Conservation (phyloP, 2,329 filamentous ascomycete species). For the Tolypocladium endophyticum region DNA sequence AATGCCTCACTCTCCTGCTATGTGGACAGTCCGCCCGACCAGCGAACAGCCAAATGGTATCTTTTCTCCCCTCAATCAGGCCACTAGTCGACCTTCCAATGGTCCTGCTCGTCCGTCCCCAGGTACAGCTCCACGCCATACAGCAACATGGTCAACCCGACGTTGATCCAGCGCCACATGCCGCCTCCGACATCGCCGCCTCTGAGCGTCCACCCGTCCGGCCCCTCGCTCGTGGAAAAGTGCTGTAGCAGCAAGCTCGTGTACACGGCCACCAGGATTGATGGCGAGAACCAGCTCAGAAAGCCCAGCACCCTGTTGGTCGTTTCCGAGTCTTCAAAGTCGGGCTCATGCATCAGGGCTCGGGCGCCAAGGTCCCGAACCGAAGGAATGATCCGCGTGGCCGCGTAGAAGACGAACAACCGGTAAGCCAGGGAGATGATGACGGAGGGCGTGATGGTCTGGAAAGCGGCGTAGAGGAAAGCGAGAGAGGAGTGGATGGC, state of each 20-base stretch:
- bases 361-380: conserved; percentile 78
- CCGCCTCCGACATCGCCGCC: conserved; percentile 73
- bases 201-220: conserved; percentile 73
- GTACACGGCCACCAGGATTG: conserved; percentile 90
- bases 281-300: conserved; percentile 88
- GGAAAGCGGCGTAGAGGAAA: conserved; percentile 82
- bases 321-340: conserved; percentile 74
- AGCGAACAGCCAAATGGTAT: not conserved
- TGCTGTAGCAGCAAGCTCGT: conserved; percentile 93
- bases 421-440: conserved; percentile 92
- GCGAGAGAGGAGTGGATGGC: conserved; percentile 76
- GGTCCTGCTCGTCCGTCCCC: conserved; percentile 73
- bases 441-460: conserved; percentile 90
- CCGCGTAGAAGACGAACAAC: conserved; percentile 89
- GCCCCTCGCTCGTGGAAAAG: conserved; percentile 67
- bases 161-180: conserved; percentile 87
- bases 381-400: conserved; percentile 89
- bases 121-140: conserved; percentile 88
- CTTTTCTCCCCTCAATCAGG: not conserved
- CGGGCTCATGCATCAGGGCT: conserved; percentile 74
- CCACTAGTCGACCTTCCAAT: conserved; percentile 85
- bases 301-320: conserved; percentile 73
- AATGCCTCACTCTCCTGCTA: not conserved
- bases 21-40: not conserved
- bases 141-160: conserved; percentile 76